Base-by-base conservation (phyloP, 2,329 filamentous ascomycete genomes). In the Botryotinia calthae region DNA sequence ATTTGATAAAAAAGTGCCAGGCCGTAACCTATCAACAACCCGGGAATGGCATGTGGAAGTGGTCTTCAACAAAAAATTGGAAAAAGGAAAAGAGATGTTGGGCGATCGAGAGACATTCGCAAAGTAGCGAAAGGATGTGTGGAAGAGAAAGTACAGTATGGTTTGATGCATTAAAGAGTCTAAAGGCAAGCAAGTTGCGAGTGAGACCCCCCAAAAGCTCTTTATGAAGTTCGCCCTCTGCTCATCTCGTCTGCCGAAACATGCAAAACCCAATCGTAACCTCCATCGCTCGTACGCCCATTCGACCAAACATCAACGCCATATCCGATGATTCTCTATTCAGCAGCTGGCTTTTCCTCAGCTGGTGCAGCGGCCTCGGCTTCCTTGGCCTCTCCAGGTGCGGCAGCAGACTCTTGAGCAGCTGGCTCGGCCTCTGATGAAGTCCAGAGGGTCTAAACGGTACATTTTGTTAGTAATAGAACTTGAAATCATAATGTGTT, bases 351-450 rank as follows among this genome's bases (percentile, higher is more conserved):
- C 76, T 81, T 80, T 46, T 76, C 40, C 76, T 81, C 80, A 63
- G 78, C 75, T 73, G 85, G 82, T 74, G 87, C 84, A 74, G 85
- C 84, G 76, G 90, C 83, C 76, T 90, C 85, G 79, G 86, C 81
- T 76, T 88, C 85, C 74, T 78, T 79, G n/a, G 77, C 74, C 74
- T 85, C 82, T 76, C 90, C 83, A 76, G 66, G 48, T 56, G 90
- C 85, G 79, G 86, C 85, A 80, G 90, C 89, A 74, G 86, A 82
- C 79, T 86, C 85, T 75, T 87, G 86, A 76, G 88, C 87, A 78
- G 91, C 86, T 81, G 93, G 89, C 88, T 98, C 96, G 77, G 95
- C 93, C 90, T 98, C 96, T 79, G 95, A 98, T 75, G 95, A 98
- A 82, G 96, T 98, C 96, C 96, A 98, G 85, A 98, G 94, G 78